Evolutionary conservation across 164 flowering plant genomes (phyloP).

Genomic region (Nymphaea thermarum): DNA sequence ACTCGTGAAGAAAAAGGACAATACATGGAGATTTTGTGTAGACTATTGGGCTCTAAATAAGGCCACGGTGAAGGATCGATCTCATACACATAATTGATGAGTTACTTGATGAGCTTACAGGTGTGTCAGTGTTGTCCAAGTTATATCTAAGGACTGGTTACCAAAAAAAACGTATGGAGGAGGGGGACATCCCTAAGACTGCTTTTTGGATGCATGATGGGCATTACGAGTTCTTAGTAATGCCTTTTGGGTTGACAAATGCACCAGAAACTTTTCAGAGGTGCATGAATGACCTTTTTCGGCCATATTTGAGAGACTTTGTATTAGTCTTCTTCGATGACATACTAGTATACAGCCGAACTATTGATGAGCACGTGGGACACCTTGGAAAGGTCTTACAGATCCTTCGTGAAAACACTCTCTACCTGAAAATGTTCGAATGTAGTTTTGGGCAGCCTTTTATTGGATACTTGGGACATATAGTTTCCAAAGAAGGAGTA

Average conservation of each 20-base stretch:
- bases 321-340: not conserved
- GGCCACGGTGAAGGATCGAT: constrained; percentile 3
- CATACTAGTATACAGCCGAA: constrained; percentile 1
- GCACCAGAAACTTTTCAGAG: not conserved
- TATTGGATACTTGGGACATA: not conserved
- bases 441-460: not conserved
- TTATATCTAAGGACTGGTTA: not conserved
- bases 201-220: not conserved
- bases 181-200: not conserved
- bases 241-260: not conserved
- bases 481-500: not conserved
- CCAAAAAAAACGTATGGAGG: not conserved
- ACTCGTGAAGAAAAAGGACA: not conserved
- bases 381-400: not conserved
- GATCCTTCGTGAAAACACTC: not conserved
- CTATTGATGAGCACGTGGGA: not conserved
- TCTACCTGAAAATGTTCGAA: not conserved
- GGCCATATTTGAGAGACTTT: not conserved
- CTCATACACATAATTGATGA: too few relatives aligned
- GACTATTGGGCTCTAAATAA: not conserved
- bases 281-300: constrained; percentile 4
- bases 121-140: not conserved
- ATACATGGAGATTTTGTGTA: constrained; percentile 4
- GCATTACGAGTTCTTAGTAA: not conserved
- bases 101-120: not conserved